Evolutionary conservation across 2,329 filamentous ascomycete species (phyloP), one percentile per base, ranked within the genome.

Genomic region (Pyrenophora seminiperda): DNA sequence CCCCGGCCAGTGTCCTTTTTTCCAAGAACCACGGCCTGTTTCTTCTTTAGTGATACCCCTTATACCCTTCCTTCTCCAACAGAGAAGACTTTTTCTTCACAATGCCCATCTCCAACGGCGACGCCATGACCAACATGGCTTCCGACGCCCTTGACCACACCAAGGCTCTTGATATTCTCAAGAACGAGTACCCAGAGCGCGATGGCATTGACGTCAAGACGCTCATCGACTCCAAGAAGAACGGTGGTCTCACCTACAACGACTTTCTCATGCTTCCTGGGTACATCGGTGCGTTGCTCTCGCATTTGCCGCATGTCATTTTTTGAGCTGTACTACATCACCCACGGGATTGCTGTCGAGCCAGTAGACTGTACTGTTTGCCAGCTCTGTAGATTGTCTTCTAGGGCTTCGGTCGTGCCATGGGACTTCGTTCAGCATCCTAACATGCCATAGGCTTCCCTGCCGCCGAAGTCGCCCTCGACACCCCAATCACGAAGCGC

Each of bases 221-320:
- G 59, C 83, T 99, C 66, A 85, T 97, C 74, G 89, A 99, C 79
- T 92, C 93, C 62, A 88, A 89, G 79, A 88, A 87, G 76, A 90
- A 92, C 71, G 94, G 94, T 56, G 94, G 94, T 68, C 82, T 99
- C 70, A 97, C 93, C 52, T 99, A 97, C 83, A 99, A 99, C 77
- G 94, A 99, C 78, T 99, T 99, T 81, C 86, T 99, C 58, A 79
- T 99, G 68, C 83, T 99, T 56, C 94, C 94, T 51, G 95, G 95
- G 73, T 96, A 97, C 80, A 97, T 99, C 79, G 94, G 82, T 85
- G 79, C 50, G 54, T 54, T 50, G 48, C 43, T 39, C 34, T 56
- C 34, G 56, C 53, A 41, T 43, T 50, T 32, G 38, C 31, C 36
- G 14, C 20, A 24, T 33, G 30, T 20, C 22, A 10, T 19, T 14